A percentile compares a stretch with the other conserved stretches of the same genome.
Evolutionary conservation across 768 basidiomycete genomes (phyloP).

Genomic region (Rhodotorula babjevae): DNA sequence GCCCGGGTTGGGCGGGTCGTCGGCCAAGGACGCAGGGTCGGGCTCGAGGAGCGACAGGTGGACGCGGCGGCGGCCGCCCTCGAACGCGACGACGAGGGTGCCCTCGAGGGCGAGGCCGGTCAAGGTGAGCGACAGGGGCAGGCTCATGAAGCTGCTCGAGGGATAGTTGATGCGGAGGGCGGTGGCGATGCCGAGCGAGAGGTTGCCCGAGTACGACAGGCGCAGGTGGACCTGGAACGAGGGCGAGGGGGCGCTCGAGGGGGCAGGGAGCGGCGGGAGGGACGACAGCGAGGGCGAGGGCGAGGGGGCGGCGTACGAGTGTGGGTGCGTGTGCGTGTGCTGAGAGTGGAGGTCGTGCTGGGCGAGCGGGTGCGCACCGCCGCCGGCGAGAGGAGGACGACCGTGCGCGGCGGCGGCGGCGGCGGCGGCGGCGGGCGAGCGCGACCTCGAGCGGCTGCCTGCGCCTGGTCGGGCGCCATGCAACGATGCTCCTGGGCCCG

Average conservation of each 20-base stretch:
- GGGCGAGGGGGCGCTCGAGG: slow-evolving; percentile 34
- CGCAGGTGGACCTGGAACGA: slow-evolving; percentile 86
- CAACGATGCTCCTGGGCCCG: not conserved
- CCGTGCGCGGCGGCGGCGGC: no score
- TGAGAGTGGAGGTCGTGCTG: not conserved
- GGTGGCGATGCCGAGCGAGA: slow-evolving; percentile 82
- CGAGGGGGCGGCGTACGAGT: slow-evolving; percentile 14
- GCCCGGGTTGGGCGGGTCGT: not conserved
- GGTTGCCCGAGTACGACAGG: slow-evolving; percentile 65
- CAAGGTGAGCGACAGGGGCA: slow-evolving; percentile 89
- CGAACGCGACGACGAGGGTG: slow-evolving; percentile 85
- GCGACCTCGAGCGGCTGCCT: not conserved
- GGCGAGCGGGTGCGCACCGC: not conserved
- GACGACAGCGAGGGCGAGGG: not conserved
- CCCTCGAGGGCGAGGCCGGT: slow-evolving; percentile 81
- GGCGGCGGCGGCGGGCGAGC: not conserved
- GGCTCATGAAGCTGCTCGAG: slow-evolving; percentile 89
- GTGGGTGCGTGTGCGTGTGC: slow-evolving; percentile 1
- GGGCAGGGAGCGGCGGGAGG: slow-evolving; percentile 46
- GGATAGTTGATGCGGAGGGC: slow-evolving; percentile 96
- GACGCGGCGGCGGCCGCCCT: slow-evolving; percentile 71
- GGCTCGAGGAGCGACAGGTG: slow-evolving; percentile 74
- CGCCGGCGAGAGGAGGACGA: not conserved
- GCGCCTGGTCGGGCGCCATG: not conserved
- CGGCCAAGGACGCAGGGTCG: not conserved